Base-by-base conservation (phyloP, 73 alveolate genomes). In the Breviolum minutum region DNA sequence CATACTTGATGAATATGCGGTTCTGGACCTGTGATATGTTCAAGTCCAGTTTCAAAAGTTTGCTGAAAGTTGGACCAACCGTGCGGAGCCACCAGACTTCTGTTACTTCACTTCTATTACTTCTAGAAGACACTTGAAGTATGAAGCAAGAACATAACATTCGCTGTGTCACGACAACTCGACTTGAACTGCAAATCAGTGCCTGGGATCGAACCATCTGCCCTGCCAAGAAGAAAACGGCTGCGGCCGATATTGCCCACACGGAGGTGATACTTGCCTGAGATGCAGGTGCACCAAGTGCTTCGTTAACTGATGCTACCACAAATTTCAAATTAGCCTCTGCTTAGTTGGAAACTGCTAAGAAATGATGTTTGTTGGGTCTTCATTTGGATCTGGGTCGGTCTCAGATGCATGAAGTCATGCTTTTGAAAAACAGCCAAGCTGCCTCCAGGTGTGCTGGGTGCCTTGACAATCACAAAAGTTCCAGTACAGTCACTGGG, bases 161-260 rank as follows among this genome's bases (percentile, higher is more conserved):
- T n/a, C n/a, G n/a, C n/a, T 40, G 54, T 40, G 54, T 40, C 54
- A 3, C 54, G 54, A 3, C 54, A 40, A 40, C 54, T 40, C 54
- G 54, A 40, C 54, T 40, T 40, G 54, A 40, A 40, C 54, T 40
- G 77, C 17, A 22, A 68, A 32, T 63, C 10, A 10, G 10, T 5
- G 24, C 99, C 99, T 11, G 92, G 94, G 84, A 94, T 94, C 70
- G 99, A 79, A 80, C 99, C 99, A 79, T 94, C 99, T 2, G 94
- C 94, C 85, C 94, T 29, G 94, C 99, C 99, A 82, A 94, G 85
- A 40, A 94, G 99, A 71, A 94, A 93, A 79, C 99, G 99, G 94
- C 99, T 94, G 40, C 80, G 94, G 74, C 99, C 99, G 81, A 80
- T 80, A 71, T 94, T 94, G 62, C 92, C 99, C 73, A 94, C 99